phyloP scores from a whole-genome alignment of 2,329 filamentous ascomycete genomes.

The Claviceps citrina region DNA sequence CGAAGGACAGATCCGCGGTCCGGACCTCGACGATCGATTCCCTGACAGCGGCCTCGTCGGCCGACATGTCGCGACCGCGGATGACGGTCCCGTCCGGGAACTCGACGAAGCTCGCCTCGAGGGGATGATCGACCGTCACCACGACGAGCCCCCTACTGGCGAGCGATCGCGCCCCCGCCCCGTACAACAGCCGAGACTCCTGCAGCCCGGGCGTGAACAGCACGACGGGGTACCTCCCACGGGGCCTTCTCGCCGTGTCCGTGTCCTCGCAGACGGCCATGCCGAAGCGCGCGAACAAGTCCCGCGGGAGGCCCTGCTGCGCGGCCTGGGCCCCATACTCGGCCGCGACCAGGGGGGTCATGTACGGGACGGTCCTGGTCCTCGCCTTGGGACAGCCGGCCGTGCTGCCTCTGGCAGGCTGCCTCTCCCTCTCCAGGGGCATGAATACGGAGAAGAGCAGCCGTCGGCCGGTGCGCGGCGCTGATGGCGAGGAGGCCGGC shows the following conservation, averaged over 20 bases:
- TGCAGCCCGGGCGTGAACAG: constrained; percentile 31
- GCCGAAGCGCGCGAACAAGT: constrained; percentile 15
- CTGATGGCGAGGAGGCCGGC: neutral
- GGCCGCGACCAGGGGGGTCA: constrained; percentile 18
- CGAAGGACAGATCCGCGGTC: constrained; percentile 21
- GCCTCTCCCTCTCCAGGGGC: constrained; percentile 11
- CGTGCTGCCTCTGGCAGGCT: no score
- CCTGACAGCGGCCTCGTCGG: constrained; percentile 6
- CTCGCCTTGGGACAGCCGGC: no score
- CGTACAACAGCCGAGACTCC: constrained; percentile 27
- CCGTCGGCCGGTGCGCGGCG: neutral
- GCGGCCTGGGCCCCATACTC: constrained; percentile 15
- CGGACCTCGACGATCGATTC: constrained; percentile 11
- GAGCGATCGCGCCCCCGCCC: constrained; percentile 27
- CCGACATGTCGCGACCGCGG: constrained; percentile 5
- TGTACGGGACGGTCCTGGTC: constrained; percentile 16
- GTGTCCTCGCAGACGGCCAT: constrained; percentile 16
- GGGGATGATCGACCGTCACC: constrained; percentile 32
- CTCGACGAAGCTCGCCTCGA: constrained; percentile 29
- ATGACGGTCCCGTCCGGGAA: constrained; percentile 27
- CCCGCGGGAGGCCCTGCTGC: constrained; percentile 16
- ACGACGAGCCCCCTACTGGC: constrained; percentile 31
- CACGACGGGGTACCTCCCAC: constrained; percentile 11
- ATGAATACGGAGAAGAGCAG: constrained; percentile 16
- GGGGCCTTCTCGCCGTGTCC: no score